Conservation (phyloP, 352 stramenopile species). For the Saprolegnia diclina region DNA sequence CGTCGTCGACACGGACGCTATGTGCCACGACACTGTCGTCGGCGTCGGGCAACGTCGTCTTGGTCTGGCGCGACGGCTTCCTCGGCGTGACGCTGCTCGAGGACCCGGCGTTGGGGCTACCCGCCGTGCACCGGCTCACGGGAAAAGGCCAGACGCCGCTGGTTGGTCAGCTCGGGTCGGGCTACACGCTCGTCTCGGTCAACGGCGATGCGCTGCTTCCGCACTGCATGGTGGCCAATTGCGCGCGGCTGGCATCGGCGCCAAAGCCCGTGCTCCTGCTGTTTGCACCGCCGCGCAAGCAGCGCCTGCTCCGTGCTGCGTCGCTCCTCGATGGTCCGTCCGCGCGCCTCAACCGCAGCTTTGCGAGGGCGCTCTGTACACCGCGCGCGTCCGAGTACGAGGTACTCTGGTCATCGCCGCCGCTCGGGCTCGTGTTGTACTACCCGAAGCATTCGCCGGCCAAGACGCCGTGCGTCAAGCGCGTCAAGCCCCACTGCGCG, state of each 20-base stretch:
- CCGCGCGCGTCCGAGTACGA: conserved; percentile 15
- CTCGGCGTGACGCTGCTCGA: conserved; percentile 19
- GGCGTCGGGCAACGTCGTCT: not conserved
- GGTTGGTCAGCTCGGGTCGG: conserved; percentile 13
- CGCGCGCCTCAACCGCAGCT: not conserved
- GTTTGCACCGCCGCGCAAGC: conserved; percentile 12
- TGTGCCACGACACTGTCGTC: conserved; percentile 1
- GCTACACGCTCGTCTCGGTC: conserved; percentile 5
- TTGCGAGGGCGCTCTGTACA: not conserved
- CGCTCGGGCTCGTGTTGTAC: conserved; percentile 10
- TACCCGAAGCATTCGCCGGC: not conserved
- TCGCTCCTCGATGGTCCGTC: not conserved
- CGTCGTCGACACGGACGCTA: not conserved
- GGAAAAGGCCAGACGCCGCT: conserved; percentile 14
- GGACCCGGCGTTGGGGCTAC: not conserved
- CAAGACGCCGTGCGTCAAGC: conserved; percentile 14
- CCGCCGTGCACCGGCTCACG: conserved; percentile 19
- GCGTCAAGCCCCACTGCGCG: conserved; percentile 16
- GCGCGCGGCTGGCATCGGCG: not conserved
- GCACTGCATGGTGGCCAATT: not conserved
- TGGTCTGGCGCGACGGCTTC: conserved; percentile 14
- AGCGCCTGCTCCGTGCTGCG: not conserved
- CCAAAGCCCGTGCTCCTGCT: conserved; percentile 13
- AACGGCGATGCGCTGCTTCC: conserved; percentile 5
- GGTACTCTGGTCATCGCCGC: conserved; percentile 8